Base-by-base conservation (phyloP, 345 rosid species). In the Tarenaya hassleriana region DNA sequence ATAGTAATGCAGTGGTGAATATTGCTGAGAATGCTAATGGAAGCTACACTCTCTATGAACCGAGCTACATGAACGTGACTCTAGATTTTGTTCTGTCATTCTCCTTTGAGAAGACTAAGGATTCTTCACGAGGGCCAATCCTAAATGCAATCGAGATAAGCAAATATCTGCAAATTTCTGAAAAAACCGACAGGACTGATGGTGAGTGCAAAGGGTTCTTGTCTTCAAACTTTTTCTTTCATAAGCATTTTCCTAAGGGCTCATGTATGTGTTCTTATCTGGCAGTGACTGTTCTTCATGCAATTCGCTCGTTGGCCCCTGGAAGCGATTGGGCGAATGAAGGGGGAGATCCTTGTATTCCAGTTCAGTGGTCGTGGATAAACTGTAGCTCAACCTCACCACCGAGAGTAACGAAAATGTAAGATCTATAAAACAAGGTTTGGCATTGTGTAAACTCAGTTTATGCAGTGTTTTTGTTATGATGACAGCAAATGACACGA, bases 1-100 rank as follows among this genome's bases (percentile, higher is more conserved):
- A 92, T 65, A 81, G 89, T 73, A 76, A 74, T 62, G 97, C 98
- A n/a, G 88, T 88, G 41, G 98, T 92, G 17, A 92, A 92, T 64
- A 85, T 92, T 56, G 83, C 75, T 20, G 98, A 88, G 74, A 92
- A 92, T 75, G 97, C 94, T 35, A 88, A 88, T 58, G 94, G 95
- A 19, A 88, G 88, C 76, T 79, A 69, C 67, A 81, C 66, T 1
- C 99, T 94, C 46, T 92, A 92, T 56, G 97, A 92, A 68, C 97
- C 98, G 0, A 92, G 98, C 73, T 92, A 85, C 77, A 88, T 88
- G 98, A 92, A 92, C 37, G 95, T 92, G 55, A 62, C 76, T 33
- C 60, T 92, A 16, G 60, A 72, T 56, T 92, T 85, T 66, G 80
- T 92, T 60, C 73, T 92, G 60, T 77, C 94, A 4, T 92, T 92